These are phyloP conservation scores for Vitis hybrid DNA, from an alignment of 177 flowering plant genomes.

Conservation along the genomic window DNA sequence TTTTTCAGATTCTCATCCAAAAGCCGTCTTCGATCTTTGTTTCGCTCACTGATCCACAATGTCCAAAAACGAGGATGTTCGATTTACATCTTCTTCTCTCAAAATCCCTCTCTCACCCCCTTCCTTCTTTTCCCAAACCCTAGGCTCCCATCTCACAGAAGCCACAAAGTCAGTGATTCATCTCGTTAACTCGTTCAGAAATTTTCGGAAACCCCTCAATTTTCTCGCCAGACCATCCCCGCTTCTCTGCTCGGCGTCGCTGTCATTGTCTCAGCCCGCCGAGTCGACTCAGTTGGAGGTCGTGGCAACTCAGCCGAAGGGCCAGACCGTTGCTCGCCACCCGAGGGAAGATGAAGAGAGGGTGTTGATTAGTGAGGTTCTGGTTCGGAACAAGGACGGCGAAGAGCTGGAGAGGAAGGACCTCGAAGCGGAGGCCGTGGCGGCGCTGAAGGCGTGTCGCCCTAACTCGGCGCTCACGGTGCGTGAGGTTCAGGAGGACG, in stretches of 20 bases:
- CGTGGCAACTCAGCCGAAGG: conserved; percentile 24
- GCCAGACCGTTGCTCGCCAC: conserved; percentile 16
- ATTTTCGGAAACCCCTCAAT: neutral
- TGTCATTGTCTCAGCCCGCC: neutral
- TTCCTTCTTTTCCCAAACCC: conserved; percentile 12
- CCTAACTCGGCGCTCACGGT: conserved; percentile 88
- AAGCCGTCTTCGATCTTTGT: neutral
- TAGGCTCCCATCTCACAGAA: conserved; percentile 12
- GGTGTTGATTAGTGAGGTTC: conserved; percentile 92
- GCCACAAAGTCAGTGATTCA: conserved; percentile 19
- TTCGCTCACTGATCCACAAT: conserved; percentile 11
- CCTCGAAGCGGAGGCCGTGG: conserved; percentile 69
- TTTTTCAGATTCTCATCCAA: no score
- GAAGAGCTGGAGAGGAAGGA: conserved; percentile 96
- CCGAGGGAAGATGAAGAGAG: conserved; percentile 75
- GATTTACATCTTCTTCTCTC: conserved; percentile 42
- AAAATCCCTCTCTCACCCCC: conserved; percentile 28
- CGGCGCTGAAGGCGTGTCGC: conserved; percentile 74
- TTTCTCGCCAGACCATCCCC: neutral
- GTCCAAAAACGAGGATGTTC: conserved; percentile 34
- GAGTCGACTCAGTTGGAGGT: conserved; percentile 24
- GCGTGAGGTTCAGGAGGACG: conserved; percentile 96
- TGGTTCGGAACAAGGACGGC: conserved; percentile 88
- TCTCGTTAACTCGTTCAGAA: conserved; percentile 23
- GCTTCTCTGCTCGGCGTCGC: neutral